Evolutionary conservation across 495 filamentous ascomycete species (phyloP), one percentile per base, ranked within the genome.

Genomic region (Trichoderma gamsii): DNA sequence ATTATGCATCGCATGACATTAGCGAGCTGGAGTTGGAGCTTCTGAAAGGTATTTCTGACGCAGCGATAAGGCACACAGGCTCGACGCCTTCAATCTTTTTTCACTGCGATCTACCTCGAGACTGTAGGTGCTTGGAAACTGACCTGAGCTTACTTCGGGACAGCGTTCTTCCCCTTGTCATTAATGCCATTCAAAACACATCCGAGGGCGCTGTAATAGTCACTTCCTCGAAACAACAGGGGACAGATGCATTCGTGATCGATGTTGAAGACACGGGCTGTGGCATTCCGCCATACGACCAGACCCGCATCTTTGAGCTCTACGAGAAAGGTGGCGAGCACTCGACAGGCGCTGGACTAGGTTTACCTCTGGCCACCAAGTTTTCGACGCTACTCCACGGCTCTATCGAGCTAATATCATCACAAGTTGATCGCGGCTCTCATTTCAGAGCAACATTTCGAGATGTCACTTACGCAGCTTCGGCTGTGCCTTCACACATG

Each of bases 121-220:
- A 66, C 11, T n/a, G 41, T 25, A 16, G 27, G 16, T n/a, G 65
- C 41, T 66, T 66, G 4, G 3, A 32, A 15, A 66, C 41, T 41
- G 65, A 66, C 41, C 65, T 66, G 18, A 25, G 65, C 41, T 21
- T 66, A 12, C 65, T 66, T 32, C 65, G 65, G 27, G 65, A 66
- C 41, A 66, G 65, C 41, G 13, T 66, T 32, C 35, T 66, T 23
- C 65, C 32, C 6, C n/a, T 66, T 46, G 21, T 66, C 8, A 46
- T 66, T 25, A 66, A 66, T 38, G 65, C 65, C 41, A 49, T 66
- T 46, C 65, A 66, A 38, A 66, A 46, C 65, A 66, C 65, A 16
- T 27, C 41, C 8, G 65, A 46, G 15, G 65, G 65, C 21, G 23
- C 44, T 25, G 41, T 66, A 25, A 46, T 25, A 11, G 65, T 66